These are phyloP conservation scores for Aspergillus quadrilineatus DNA, from an alignment of 2,329 filamentous ascomycete genomes.

Conservation along the genomic window DNA sequence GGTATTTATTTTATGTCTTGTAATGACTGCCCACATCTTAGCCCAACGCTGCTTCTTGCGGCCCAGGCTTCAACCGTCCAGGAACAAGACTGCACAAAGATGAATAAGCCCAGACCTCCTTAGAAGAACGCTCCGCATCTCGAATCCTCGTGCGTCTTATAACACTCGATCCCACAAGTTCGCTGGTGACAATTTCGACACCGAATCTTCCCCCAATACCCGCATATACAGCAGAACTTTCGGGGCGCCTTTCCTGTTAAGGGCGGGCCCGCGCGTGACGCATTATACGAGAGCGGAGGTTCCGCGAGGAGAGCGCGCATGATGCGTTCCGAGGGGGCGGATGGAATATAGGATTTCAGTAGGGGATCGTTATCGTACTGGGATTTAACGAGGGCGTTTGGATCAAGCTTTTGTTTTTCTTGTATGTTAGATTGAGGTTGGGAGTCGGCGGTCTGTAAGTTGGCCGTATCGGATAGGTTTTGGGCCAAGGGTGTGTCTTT, in stretches of 20 bases:
- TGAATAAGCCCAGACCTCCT: not conserved
- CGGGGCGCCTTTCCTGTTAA: slow-evolving; percentile 35
- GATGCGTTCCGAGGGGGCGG: slow-evolving; percentile 45
- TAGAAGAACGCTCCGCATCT: slow-evolving; percentile 44
- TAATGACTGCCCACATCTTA: no score
- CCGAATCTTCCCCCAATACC: slow-evolving; percentile 52
- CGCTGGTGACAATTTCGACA: slow-evolving; percentile 49
- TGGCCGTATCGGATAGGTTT: not conserved
- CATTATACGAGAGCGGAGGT: slow-evolving; percentile 49
- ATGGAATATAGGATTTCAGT: slow-evolving; percentile 43
- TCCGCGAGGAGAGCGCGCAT: slow-evolving; percentile 48
- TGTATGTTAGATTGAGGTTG: slow-evolving; percentile 6
- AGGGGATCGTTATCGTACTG: slow-evolving; percentile 44
- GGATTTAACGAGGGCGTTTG: slow-evolving; percentile 33
- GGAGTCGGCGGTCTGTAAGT: not conserved
- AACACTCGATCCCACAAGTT: slow-evolving; percentile 50
- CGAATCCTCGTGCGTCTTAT: slow-evolving; percentile 49
- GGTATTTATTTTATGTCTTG: no score
- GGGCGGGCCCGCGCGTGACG: slow-evolving; percentile 42
- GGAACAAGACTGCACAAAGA: not conserved
- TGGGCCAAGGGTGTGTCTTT: slow-evolving; percentile 1
- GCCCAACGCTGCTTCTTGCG: no score
- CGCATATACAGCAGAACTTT: slow-evolving; percentile 50
- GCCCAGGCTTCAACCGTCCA: no score
- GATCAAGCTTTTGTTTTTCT: slow-evolving; percentile 17